Evolutionary conservation across 805 yeast genomes (phyloP).

Genomic region (Kockiozyma suomiensis): DNA sequence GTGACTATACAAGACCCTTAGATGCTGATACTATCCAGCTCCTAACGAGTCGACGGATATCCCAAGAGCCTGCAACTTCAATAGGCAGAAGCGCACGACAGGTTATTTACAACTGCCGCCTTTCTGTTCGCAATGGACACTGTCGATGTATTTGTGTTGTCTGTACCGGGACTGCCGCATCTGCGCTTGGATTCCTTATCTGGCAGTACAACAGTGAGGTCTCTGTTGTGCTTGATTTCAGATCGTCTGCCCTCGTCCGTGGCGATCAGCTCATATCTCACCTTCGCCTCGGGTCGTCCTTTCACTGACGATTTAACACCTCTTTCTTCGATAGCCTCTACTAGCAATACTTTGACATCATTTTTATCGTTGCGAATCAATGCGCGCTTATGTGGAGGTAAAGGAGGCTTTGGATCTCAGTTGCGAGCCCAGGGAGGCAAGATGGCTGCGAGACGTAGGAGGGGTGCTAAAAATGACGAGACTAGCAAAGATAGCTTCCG

Average conservation of each 20-base stretch:
- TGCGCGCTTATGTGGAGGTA: constrained; percentile 47
- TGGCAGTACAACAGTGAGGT: background rate
- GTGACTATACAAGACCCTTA: too few species aligned
- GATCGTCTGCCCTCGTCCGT: constrained; percentile 6
- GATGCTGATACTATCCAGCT: too few species aligned
- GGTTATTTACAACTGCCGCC: background rate
- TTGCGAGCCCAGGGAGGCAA: constrained; percentile 48
- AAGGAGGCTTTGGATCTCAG: constrained; percentile 54
- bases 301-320: constrained; percentile 1
- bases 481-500: constrained; percentile 44
- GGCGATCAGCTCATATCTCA: constrained; percentile 7
- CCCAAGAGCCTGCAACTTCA: background rate
- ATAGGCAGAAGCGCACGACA: background rate
- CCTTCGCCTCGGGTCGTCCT: constrained; percentile 12
- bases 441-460: constrained; percentile 40
- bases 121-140: background rate
- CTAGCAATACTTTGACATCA: background rate
- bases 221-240: background rate
- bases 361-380: constrained; percentile 7
- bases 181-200: background rate
- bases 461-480: constrained; percentile 35
- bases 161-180: constrained; percentile 4
- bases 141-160: constrained; percentile 7
- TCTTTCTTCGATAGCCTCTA: background rate
- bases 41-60: too few species aligned